These are phyloP conservation scores for Lyophyllum decastes DNA, from an alignment of 768 basidiomycete genomes.

Conservation along the genomic window DNA sequence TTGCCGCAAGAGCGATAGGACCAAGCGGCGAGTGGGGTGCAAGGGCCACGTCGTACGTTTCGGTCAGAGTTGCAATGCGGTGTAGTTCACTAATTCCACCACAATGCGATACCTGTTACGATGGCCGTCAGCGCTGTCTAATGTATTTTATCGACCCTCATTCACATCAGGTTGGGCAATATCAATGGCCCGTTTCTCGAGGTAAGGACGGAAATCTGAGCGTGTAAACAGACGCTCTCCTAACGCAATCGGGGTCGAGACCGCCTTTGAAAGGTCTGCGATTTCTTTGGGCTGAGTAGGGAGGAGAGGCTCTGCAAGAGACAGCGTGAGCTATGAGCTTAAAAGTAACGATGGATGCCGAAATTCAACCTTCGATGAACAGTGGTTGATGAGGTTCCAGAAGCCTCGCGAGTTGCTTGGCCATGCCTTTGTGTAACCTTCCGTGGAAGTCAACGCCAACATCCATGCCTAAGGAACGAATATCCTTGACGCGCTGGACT, in stretches of 20 bases:
- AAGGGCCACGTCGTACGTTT: slow-evolving; percentile 71
- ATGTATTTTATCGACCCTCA: neutral
- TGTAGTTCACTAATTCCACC: slow-evolving; percentile 62
- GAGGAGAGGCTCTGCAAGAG: slow-evolving; percentile 51
- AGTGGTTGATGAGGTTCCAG: slow-evolving; percentile 61
- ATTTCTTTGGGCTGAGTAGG: slow-evolving; percentile 64
- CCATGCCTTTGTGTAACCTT: slow-evolving; percentile 67
- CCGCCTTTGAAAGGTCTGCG: slow-evolving; percentile 52
- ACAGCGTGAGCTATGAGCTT: neutral
- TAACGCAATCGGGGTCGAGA: slow-evolving; percentile 60
- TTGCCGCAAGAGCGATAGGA: slow-evolving; percentile 71
- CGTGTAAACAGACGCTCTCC: slow-evolving; percentile 67
- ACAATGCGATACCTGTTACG: slow-evolving; percentile 52
- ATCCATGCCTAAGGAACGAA: slow-evolving; percentile 57
- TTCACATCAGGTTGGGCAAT: slow-evolving; percentile 70
- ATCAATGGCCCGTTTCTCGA: slow-evolving; percentile 64
- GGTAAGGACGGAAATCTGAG: slow-evolving; percentile 63
- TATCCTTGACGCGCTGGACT: slow-evolving; percentile 51
- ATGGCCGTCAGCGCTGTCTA: neutral
- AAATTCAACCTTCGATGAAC: slow-evolving; percentile 58
- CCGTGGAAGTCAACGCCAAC: slow-evolving; percentile 75
- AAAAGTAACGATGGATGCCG: neutral
- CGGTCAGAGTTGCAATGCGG: slow-evolving; percentile 57
- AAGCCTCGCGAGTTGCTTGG: slow-evolving; percentile 63
- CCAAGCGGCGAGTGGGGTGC: slow-evolving; percentile 77